Conservation (phyloP, 179 eudicot genomes). For the Patellifolia procumbens region DNA sequence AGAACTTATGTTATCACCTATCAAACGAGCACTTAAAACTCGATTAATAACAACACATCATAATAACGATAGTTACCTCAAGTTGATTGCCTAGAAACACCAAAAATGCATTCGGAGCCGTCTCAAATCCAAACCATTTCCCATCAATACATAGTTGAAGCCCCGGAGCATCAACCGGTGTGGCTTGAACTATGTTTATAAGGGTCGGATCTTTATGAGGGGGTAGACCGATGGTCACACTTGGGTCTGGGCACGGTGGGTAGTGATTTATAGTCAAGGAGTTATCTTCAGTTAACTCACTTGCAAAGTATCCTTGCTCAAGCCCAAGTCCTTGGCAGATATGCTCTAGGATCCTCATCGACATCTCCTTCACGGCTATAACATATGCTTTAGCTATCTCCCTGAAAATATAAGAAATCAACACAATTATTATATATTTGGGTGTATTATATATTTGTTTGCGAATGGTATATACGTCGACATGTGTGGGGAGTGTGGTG, state of each 20-base stretch:
- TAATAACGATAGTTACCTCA: slow-evolving; percentile 29
- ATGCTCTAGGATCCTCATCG: slow-evolving; percentile 15
- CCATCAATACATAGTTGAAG: slow-evolving; percentile 38
- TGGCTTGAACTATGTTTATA: slow-evolving; percentile 28
- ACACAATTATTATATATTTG: neutral
- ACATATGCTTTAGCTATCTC: slow-evolving; percentile 18
- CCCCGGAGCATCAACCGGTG: slow-evolving; percentile 25
- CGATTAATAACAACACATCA: too few species aligned
- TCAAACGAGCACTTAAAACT: too few species aligned
- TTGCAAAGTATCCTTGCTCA: slow-evolving; percentile 18
- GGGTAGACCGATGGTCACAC: slow-evolving; percentile 24
- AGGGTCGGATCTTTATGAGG: slow-evolving; percentile 30
- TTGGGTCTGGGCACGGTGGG: slow-evolving; percentile 33
- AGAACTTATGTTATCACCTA: too few species aligned
- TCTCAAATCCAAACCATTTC: slow-evolving; percentile 40
- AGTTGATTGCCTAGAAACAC: slow-evolving; percentile 37
- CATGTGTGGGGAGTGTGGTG: too few species aligned
- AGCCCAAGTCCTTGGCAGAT: slow-evolving; percentile 28
- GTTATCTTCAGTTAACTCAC: slow-evolving; percentile 20
- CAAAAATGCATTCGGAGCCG: slow-evolving; percentile 37
- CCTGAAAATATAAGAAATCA: neutral
- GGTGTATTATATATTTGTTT: neutral
- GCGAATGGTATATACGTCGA: too few species aligned
- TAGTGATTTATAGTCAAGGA: slow-evolving; percentile 25
- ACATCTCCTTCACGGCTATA: slow-evolving; percentile 6